Conservation (phyloP, 179 eudicot species). For the Beta macrorhiza region DNA sequence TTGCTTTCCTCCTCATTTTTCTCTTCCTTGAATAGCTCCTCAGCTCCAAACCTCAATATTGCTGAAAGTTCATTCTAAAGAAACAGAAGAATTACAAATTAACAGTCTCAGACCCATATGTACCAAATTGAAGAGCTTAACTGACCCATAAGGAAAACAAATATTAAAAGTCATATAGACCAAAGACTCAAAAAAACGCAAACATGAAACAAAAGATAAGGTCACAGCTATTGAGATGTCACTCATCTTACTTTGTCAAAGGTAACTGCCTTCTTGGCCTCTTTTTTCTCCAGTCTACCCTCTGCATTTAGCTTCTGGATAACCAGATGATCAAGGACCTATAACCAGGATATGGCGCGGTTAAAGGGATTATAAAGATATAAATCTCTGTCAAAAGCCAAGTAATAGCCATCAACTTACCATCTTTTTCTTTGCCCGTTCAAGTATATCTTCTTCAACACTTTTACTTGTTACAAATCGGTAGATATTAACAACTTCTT, state of each 20-base stretch:
- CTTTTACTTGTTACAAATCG: conserved; percentile 99
- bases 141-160: neutral
- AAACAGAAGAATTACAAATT: neutral
- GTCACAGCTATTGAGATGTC: neutral
- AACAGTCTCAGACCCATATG: neutral
- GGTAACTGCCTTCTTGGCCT: conserved; percentile 77
- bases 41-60: conserved; percentile 98
- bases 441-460: conserved; percentile 98
- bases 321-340: conserved; percentile 99
- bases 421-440: conserved; percentile 99
- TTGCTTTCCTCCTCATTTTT: conserved; percentile 97
- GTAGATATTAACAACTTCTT: conserved; percentile 95
- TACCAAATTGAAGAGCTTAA: neutral
- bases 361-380: neutral
- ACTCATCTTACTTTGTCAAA: conserved; percentile 77
- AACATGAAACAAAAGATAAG: neutral
- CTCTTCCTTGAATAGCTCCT: conserved; percentile 95
- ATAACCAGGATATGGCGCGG: conserved; percentile 11
- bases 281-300: conserved; percentile 95
- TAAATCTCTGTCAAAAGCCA: neutral
- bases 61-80: conserved; percentile 97
- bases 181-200: neutral
- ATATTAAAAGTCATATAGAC: neutral
- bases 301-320: conserved; percentile 98
- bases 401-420: conserved; percentile 36